Base-by-base conservation (phyloP, 2,329 filamentous ascomycete genomes). In the Penicillium sp. region DNA sequence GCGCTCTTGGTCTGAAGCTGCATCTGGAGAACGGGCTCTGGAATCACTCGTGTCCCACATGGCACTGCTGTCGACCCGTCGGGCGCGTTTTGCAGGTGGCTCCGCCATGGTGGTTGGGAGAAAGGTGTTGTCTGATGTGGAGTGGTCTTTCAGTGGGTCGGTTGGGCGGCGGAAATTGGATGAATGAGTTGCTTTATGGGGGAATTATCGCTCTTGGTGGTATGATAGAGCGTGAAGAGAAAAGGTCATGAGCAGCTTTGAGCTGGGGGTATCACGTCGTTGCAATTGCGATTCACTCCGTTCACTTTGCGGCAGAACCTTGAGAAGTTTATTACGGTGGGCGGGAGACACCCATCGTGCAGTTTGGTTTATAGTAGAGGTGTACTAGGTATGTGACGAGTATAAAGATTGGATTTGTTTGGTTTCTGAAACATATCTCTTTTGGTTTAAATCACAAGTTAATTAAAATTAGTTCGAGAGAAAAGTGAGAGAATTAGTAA, bases 11-110 rank as follows among this genome's bases (percentile, higher is more conserved):
- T 69, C 75, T 50, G 64, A 59, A 19, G 65, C 68, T 51, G 61
- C 52, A 28, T 68, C 73, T 36, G 62, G 58, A 8, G 63, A 63
- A 31, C 63, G 65, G 24, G 64, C 60, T 24, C 59, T 63, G 18
- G 62, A 68, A 36, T 75, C 71, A 48, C 73, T 71, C 52, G 69
- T 66, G 58, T 88, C 85, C 83, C 84, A 85, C 80, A 84, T 85
- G 48, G 83, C 78, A 47, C 81, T 81, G 70, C 81, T 84, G 62
- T 87, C 85, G n/a, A 77, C 77, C 44, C 77, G 72, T 55, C 79
- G 77, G 18, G 78, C 68, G 47, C 81, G 79, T 67, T 82, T 82
- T 48, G 78, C 70, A 55, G 81, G 76, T 61, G 78, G 79, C 63
- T 83, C 81, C 21, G 80, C 71, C 82, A 84, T 84, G 45, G 24